Percentiles rank a stretch among this genome's conserved stretches.
phyloP scores from a whole-genome alignment of 2,329 filamentous ascomycete genomes.

The Didymella pinodella region DNA sequence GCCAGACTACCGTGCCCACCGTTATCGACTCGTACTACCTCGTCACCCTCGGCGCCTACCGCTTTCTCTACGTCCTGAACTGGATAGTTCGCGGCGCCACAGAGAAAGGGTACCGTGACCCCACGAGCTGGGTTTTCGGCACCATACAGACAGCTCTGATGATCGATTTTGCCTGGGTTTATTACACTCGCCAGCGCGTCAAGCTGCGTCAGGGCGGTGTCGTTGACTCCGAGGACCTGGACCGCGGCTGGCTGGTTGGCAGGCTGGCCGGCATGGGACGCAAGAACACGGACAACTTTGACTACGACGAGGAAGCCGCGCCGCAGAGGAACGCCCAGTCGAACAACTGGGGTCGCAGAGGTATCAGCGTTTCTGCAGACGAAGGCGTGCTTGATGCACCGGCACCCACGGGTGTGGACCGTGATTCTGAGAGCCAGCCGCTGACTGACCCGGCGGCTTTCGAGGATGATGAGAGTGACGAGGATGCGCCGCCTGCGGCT shows the following conservation, averaged over 20 bases:
- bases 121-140: conserved; percentile 83
- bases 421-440: conserved; percentile 47
- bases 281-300: conserved; percentile 55
- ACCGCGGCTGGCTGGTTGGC: conserved; percentile 82
- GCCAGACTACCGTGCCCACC: conserved; percentile 93
- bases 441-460: conserved; percentile 58
- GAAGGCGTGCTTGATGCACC: conserved; percentile 55
- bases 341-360: conserved; percentile 65
- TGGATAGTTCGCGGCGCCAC: conserved; percentile 79
- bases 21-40: conserved; percentile 98
- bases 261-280: conserved; percentile 73
- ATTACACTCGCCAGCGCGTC: conserved; percentile 90
- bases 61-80: conserved; percentile 87
- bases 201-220: conserved; percentile 89
- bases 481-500: conserved; percentile 45
- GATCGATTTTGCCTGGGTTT: conserved; percentile 95
- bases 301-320: conserved; percentile 64
- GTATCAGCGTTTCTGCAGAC: conserved; percentile 68
- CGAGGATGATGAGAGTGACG: conserved; percentile 55
- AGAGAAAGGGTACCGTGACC: conserved; percentile 65
- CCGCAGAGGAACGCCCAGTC: conserved; percentile 44
- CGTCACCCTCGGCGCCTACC: conserved; percentile 84
- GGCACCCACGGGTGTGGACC: conserved; percentile 31
- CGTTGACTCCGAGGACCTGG: conserved; percentile 88
- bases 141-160: conserved; percentile 90